Evolutionary conservation across 768 basidiomycete species (phyloP), one percentile per base, ranked within the genome.

Genomic region (Naganishia antarctica): DNA sequence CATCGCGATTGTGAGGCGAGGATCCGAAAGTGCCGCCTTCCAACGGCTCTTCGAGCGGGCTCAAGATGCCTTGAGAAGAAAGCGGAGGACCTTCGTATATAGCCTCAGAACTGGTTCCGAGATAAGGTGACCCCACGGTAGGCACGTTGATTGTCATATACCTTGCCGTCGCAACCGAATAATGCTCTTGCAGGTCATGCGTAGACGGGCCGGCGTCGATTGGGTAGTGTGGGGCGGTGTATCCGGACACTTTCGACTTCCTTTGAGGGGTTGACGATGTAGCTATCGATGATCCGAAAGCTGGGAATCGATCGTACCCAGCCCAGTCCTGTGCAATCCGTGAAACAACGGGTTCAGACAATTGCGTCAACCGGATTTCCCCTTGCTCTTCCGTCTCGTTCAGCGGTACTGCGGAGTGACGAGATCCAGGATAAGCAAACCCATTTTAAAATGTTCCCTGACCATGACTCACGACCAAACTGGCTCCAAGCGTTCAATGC

Each of bases 321-420:
- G 53, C 53, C 53, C 53, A 57, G n/a, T 57, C 53, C 6, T 25
- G 37, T 3, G 53, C 53, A 37, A 57, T 57, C 7, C 34, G 53
- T 15, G 53, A 57, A 12, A 34, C 53, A 29, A 57, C 34, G 4
- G 2, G 2, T 8, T 21, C 13, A 13, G 53, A 57, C 8, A 57
- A 18, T n/a, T 57, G 53, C 2, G 31, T 25, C 21, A 57, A 18
- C 32, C 34, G 37, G 13, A 57, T 40, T 9, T 26, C 29, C 34
- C n/a, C 43, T 44, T n/a, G 43, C n/a, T 44, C 43, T 18, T 44
- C 43, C 23, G 53, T 21, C 31, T 57, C 53, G 34, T 57, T 57
- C 8, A 57, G 21, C 6, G 53, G 53, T 34, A 57, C 53, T 57
- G 13, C 4, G 15, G 34, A 37, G 26, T 37, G 18, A 3, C 11